Evolutionary conservation across 768 basidiomycete genomes (phyloP).

Genomic region (Strobilomyces confusus): DNA sequence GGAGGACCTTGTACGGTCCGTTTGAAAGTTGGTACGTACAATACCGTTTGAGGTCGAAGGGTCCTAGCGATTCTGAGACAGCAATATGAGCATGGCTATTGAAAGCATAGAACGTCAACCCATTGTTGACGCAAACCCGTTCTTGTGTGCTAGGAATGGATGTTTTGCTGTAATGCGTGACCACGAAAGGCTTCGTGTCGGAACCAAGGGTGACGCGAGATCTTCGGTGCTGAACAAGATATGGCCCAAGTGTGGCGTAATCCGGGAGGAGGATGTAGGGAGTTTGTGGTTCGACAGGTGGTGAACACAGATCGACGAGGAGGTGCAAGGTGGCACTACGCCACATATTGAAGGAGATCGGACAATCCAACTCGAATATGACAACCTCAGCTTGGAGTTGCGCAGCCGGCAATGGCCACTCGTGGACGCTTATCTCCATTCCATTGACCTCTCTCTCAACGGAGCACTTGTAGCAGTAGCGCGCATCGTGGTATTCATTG

Average conservation of each 20-base stretch:
- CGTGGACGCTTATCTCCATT: conserved; percentile 37
- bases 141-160: conserved; percentile 14
- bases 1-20: conserved; percentile 33
- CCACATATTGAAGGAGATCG: conserved; percentile 41
- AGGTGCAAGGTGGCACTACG: conserved; percentile 38
- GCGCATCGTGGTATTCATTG: conserved; percentile 1
- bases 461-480: conserved; percentile 30
- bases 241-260: conserved; percentile 13
- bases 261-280: conserved; percentile 15
- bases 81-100: conserved; percentile 17
- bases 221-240: conserved; percentile 12
- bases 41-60: background rate
- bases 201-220: conserved; percentile 24
- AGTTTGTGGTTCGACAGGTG: background rate
- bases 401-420: conserved; percentile 43
- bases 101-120: conserved; percentile 29
- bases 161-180: conserved; percentile 11
- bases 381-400: conserved; percentile 24
- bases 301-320: conserved; percentile 34
- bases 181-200: conserved; percentile 19
- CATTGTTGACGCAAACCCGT: conserved; percentile 26
- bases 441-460: conserved; percentile 17
- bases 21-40: conserved; percentile 30
- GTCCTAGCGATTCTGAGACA: background rate
- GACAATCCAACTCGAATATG: conserved; percentile 42